Percentiles rank a stretch among this genome's conserved stretches.
phyloP scores from a whole-genome alignment of 257 asterid species.

The Buddleja alternifolia region DNA sequence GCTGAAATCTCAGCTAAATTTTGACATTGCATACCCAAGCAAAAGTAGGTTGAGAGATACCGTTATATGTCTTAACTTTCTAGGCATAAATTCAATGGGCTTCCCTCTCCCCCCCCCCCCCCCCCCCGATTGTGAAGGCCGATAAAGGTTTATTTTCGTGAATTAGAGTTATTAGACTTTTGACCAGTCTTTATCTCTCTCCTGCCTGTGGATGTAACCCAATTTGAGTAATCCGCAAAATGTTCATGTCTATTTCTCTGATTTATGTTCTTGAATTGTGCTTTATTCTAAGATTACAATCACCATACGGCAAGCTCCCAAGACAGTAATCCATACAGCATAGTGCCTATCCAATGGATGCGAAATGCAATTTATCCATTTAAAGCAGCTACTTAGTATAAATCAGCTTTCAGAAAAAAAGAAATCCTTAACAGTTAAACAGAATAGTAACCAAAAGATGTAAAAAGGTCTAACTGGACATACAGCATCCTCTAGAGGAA shows the following conservation, averaged over 20 bases:
- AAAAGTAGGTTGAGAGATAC: neutral
- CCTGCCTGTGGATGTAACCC: too few relatives aligned
- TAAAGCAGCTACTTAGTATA: neutral
- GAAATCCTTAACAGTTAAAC: neutral
- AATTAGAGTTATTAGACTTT: too few relatives aligned
- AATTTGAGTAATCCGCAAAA: too few relatives aligned
- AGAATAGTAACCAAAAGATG: neutral
- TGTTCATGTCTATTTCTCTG: too few relatives aligned
- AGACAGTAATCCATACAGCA: neutral
- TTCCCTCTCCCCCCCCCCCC: too few relatives aligned
- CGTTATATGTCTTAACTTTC: too few relatives aligned
- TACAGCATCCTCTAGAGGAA: constrained; percentile 87
- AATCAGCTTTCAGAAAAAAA: neutral
- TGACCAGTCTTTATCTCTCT: too few relatives aligned
- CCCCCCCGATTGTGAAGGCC: too few relatives aligned
- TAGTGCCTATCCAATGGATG: neutral
- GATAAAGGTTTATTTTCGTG: too few relatives aligned
- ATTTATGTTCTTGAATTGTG: too few relatives aligned
- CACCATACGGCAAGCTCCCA: neutral
- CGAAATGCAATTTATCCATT: neutral
- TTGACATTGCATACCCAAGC: neutral
- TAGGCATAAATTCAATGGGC: too few relatives aligned
- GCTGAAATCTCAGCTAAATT: neutral
- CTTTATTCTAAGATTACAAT: too few relatives aligned
- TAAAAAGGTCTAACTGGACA: constrained; percentile 30